These are phyloP conservation scores for Boletus rubescentipes DNA, from an alignment of 768 basidiomycete species.

Conservation along the genomic window DNA sequence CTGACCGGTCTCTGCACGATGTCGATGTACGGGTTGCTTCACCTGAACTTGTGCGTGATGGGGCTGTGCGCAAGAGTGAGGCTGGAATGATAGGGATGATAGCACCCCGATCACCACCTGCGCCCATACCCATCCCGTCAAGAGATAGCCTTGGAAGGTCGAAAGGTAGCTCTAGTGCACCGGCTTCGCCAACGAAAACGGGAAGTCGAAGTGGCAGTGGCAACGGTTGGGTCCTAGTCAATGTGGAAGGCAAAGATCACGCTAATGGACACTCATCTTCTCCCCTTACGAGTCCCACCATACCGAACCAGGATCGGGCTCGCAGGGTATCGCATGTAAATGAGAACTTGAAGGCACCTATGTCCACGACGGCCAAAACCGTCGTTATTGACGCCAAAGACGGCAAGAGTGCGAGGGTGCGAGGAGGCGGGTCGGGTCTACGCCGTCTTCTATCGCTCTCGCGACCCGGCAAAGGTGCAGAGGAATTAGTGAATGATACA, in stretches of 20 bases:
- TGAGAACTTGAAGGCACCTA: constrained; percentile 32
- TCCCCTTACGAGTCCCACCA: constrained; percentile 26
- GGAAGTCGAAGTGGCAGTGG: constrained; percentile 39
- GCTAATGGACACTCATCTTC: constrained; percentile 22
- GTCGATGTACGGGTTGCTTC: constrained; percentile 50
- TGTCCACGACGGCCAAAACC: constrained; percentile 57
- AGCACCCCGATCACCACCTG: constrained; percentile 29
- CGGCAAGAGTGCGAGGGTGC: constrained; percentile 28
- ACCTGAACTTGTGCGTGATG: constrained; percentile 49
- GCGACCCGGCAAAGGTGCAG: constrained; percentile 30
- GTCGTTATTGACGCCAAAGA: constrained; percentile 60
- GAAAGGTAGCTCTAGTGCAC: constrained; percentile 24
- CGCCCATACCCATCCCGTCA: constrained; percentile 29
- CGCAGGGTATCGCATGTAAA: constrained; percentile 27
- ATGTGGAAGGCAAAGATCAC: constrained; percentile 49
- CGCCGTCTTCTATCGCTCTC: constrained; percentile 35
- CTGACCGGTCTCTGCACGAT: constrained; percentile 44
- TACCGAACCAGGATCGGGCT: constrained; percentile 30
- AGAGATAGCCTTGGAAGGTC: constrained; percentile 24
- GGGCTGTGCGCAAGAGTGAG: constrained; percentile 58
- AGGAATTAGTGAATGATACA: constrained; percentile 26
- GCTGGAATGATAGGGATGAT: constrained; percentile 57
- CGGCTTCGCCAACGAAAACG: constrained; percentile 34
- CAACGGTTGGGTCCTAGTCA: constrained; percentile 67
- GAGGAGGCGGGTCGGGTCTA: constrained; percentile 31